A percentile compares a stretch with the other conserved stretches of the same genome.
Evolutionary conservation across 371 early-diverging fungal species (phyloP).

Genomic region (Cokeromyces recurvatus): DNA sequence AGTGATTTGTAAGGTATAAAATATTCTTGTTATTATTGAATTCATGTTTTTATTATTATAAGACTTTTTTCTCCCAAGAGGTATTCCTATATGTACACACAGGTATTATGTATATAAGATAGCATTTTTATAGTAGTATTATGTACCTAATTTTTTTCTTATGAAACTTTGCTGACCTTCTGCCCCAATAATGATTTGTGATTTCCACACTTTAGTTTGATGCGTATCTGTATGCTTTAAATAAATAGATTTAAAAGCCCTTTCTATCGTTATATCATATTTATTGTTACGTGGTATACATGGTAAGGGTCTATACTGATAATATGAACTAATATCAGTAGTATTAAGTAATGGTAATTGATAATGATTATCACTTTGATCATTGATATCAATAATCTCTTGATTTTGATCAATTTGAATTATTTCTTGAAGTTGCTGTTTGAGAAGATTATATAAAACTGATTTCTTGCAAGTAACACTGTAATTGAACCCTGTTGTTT

Average conservation of each 20-base stretch:
- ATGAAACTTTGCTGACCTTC: constrained; percentile 30
- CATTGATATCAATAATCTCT: constrained; percentile 25
- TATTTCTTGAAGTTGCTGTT: constrained; percentile 11
- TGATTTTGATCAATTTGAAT: constrained; percentile 25
- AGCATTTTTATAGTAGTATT: too few relatives aligned
- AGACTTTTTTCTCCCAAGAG: too few relatives aligned
- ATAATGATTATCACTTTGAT: too few relatives aligned
- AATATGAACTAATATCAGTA: constrained; percentile 3
- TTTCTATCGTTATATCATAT: not conserved
- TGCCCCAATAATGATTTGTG: constrained; percentile 28
- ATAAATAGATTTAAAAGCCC: not conserved
- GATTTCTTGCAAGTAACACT: constrained; percentile 19
- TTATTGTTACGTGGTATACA: not conserved
- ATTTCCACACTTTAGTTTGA: constrained; percentile 15
- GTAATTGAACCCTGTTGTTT: constrained; percentile 22
- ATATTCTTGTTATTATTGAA: constrained; percentile 8
- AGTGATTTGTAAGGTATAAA: constrained; percentile 28
- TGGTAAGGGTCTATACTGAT: constrained; percentile 9
- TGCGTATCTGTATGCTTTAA: constrained; percentile 16
- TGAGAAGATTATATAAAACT: constrained; percentile 10
- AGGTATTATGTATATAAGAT: too few relatives aligned
- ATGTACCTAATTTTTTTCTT: constrained; percentile 35
- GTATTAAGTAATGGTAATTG: too few relatives aligned
- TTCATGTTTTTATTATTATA: too few relatives aligned
- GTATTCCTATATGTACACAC: too few relatives aligned